phyloP scores from a whole-genome alignment of 2,329 filamentous ascomycete species.

The Pestalotiopsis sp. region DNA sequence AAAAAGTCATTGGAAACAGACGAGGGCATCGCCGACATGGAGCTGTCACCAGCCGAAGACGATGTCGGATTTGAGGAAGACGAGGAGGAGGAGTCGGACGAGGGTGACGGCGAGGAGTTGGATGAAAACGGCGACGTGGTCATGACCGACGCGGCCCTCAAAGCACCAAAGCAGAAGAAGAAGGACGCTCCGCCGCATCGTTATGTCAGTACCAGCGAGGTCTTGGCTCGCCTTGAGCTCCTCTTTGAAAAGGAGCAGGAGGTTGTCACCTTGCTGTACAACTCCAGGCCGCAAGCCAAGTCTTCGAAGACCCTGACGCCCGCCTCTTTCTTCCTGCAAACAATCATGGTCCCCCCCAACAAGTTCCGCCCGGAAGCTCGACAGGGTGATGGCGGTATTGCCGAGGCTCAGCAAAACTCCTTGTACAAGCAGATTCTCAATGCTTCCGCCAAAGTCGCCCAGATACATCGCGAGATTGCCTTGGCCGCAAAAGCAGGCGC shows the following conservation, averaged over 20 bases:
- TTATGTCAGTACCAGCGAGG: conserved; percentile 82
- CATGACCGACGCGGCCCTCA: conserved; percentile 53
- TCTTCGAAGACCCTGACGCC: conserved; percentile 67
- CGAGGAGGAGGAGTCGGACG: conserved; percentile 43
- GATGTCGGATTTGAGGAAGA: conserved; percentile 43
- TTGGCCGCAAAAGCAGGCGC: conserved; percentile 41
- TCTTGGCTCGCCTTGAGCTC: conserved; percentile 74
- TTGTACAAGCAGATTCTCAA: conserved; percentile 85
- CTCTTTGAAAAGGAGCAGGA: conserved; percentile 89
- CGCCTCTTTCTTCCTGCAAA: conserved; percentile 93
- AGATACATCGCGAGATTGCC: conserved; percentile 72
- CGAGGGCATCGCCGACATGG: conserved; percentile 72
- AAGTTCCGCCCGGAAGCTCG: conserved; percentile 85
- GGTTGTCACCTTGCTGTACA: conserved; percentile 82
- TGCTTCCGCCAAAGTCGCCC: conserved; percentile 71
- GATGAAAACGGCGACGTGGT: conserved; percentile 60
- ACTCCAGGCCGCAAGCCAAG: conserved; percentile 66
- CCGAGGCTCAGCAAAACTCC: conserved; percentile 86
- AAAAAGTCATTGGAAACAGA: conserved; percentile 55
- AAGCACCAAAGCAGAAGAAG: conserved; percentile 36
- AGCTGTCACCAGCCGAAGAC: conserved; percentile 48
- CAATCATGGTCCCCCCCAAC: conserved; percentile 88
- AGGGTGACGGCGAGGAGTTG: conserved; percentile 48
- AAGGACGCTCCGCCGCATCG: conserved; percentile 54
- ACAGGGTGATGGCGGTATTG: conserved; percentile 78